These are phyloP conservation scores for Chlorencoelia australis DNA, from an alignment of 2,329 filamentous ascomycete species.

Conservation along the genomic window DNA sequence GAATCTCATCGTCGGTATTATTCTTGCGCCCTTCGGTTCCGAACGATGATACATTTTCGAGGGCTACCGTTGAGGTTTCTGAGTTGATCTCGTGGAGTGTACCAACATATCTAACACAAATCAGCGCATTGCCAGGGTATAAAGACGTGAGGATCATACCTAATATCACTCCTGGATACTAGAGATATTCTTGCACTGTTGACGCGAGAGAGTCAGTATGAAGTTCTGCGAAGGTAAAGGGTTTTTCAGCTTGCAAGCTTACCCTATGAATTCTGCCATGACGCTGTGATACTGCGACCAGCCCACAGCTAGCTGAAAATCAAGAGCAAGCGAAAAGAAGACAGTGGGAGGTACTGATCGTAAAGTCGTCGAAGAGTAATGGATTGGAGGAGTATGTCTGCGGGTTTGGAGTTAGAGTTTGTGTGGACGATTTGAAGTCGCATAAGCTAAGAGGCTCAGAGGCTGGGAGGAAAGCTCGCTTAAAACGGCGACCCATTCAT, in stretches of 20 bases:
- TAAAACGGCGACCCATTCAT: no score
- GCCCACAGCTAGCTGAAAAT: slow-evolving; percentile 23
- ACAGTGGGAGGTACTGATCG: no score
- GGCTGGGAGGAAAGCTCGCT: no score
- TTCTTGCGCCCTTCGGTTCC: slow-evolving; percentile 85
- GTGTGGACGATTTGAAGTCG: no score
- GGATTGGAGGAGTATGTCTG: no score
- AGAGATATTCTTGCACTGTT: slow-evolving; percentile 83
- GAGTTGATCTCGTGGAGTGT: slow-evolving; percentile 97
- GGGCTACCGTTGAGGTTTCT: slow-evolving; percentile 88
- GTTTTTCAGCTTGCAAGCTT: slow-evolving; percentile 23
- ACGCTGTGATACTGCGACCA: slow-evolving; percentile 20
- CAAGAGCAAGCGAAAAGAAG: slow-evolving; percentile 1
- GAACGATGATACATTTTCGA: slow-evolving; percentile 91
- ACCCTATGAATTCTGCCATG: slow-evolving; percentile 56
- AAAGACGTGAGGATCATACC: slow-evolving; percentile 44
- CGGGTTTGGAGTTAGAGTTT: not conserved
- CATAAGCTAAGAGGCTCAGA: slow-evolving; percentile 14
- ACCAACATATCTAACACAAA: slow-evolving; percentile 69
- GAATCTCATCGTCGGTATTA: slow-evolving; percentile 70
- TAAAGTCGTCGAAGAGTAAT: no score
- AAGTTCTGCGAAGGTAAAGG: slow-evolving; percentile 5
- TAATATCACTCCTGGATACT: slow-evolving; percentile 95
- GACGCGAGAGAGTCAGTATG: slow-evolving; percentile 16
- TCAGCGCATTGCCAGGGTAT: slow-evolving; percentile 9